Percentiles rank a stretch among this genome's conserved stretches.
Evolutionary conservation across 73 alveolate species (phyloP).

Genomic region (Paramecium biaurelia): DNA sequence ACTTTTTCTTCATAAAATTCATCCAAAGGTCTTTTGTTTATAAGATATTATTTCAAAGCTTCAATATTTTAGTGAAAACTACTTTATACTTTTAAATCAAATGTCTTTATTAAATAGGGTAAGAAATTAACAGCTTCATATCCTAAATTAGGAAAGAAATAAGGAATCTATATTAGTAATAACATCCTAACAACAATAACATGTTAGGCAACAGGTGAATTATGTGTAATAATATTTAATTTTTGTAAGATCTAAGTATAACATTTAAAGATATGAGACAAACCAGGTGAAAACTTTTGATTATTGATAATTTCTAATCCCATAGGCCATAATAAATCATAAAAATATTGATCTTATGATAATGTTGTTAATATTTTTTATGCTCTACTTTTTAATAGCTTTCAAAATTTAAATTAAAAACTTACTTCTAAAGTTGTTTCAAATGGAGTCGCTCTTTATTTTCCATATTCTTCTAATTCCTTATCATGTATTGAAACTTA

Average conservation of each 20-base stretch:
- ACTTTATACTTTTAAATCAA: conserved; percentile 18
- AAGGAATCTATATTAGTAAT: conserved; percentile 3
- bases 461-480: conserved; percentile 61
- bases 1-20: conserved; percentile 38
- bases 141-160: conserved; percentile 13
- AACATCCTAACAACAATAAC: conserved; percentile 1
- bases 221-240: not conserved
- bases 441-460: conserved; percentile 38
- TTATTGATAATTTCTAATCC: conserved; percentile 29
- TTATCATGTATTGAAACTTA: conserved; percentile 59
- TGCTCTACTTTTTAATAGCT: conserved; percentile 51
- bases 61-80: not conserved
- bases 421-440: conserved; percentile 47
- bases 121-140: conserved; percentile 16
- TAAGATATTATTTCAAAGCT: not conserved
- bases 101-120: not conserved
- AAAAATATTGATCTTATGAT: not conserved
- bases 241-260: not conserved
- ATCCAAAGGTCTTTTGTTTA: not conserved
- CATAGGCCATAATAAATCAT: conserved; percentile 47
- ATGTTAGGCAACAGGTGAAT: not conserved
- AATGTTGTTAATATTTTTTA: conserved; percentile 35
- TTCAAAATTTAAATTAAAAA: not conserved
- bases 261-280: conserved; percentile 38
- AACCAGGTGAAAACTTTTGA: conserved; percentile 34